Evolutionary conservation across 305 asterid species (phyloP), one percentile per base, ranked within the genome.

Genomic region (Fraxinus floribunda): DNA sequence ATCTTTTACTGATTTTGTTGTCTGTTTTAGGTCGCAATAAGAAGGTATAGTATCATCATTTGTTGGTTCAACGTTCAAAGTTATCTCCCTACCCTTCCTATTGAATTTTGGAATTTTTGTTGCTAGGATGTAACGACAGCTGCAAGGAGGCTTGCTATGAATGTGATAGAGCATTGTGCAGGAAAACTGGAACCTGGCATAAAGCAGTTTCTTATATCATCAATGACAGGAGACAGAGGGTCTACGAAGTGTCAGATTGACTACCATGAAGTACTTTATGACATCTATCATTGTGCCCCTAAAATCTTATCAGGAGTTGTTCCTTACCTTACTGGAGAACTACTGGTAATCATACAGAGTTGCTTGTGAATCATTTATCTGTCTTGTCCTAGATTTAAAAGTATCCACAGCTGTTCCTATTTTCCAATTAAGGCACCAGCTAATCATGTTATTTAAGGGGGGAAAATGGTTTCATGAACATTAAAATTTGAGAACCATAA

Each of bases 321-420:
- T 84, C 97, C 99, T 78, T 93, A 92, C 88, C 88, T 97, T 82
- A 94, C 97, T 10, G 99, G 97, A 85, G 99, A 97, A 90, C 92
- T 97, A 75, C 90, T 93, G 99, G 99, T 97, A 92, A 89, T 77
- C 79, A 80, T 76, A 83, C 77, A 78, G 80, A 20, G 77, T 80
- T 88, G 78, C 77, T 83, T 79, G 24, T 30, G 44, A 16, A 71
- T 72, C 76, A 75, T 79, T 8, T 80, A 30, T 26, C 9, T 39
- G 39, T 62, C 34, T 34, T 46, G 32, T 83, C 22, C 78, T 36
- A 84, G 74, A 64, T 70, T 39, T 26, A 71, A 72, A 71, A 70
- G 38, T 39, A 22, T n/a, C 39, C 76, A 75, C 35, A 49, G 46
- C 5, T 41, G 30, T 77, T 79, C 64, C 49, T 55, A 41, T 73